phyloP scores from a whole-genome alignment of 1,284 basidiomycete species.

The Irpex lacteus region DNA sequence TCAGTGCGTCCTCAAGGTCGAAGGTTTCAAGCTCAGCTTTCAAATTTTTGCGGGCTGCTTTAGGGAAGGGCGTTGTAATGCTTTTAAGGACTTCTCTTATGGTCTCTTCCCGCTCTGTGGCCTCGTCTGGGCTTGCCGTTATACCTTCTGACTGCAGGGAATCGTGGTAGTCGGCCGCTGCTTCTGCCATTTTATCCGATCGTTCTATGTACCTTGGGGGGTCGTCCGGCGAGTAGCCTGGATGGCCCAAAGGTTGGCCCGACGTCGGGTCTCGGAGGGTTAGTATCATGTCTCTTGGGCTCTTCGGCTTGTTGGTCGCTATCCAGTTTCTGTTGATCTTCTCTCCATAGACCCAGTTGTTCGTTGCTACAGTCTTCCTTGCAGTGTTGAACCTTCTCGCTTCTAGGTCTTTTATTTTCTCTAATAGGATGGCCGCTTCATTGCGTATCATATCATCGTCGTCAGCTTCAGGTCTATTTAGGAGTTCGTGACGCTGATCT shows the following conservation, averaged over 20 bases:
- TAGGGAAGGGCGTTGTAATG: background rate
- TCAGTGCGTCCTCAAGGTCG: background rate
- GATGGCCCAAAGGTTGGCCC: background rate
- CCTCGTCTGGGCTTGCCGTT: too few species aligned
- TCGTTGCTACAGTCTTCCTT: background rate
- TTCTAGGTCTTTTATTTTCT: background rate
- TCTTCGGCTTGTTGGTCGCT: background rate
- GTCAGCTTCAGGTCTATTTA: background rate
- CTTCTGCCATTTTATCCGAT: constrained; percentile 1
- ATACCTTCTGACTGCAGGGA: too few species aligned
- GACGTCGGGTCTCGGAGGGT: background rate
- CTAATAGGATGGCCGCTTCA: background rate
- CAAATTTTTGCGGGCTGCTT: background rate
- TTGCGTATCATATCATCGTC: background rate
- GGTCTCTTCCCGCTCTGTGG: too few species aligned
- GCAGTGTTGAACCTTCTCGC: background rate
- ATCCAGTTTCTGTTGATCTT: background rate
- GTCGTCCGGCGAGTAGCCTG: background rate
- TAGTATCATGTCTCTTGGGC: background rate
- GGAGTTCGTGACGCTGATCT: background rate
- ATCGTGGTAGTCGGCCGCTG: too few species aligned
- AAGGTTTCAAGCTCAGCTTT: background rate
- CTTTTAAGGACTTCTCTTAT: too few species aligned
- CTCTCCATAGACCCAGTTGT: background rate
- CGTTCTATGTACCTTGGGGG: background rate